These are phyloP conservation scores for Boletus vermiculosoides DNA, from an alignment of 768 basidiomycete genomes.

Conservation along the genomic window DNA sequence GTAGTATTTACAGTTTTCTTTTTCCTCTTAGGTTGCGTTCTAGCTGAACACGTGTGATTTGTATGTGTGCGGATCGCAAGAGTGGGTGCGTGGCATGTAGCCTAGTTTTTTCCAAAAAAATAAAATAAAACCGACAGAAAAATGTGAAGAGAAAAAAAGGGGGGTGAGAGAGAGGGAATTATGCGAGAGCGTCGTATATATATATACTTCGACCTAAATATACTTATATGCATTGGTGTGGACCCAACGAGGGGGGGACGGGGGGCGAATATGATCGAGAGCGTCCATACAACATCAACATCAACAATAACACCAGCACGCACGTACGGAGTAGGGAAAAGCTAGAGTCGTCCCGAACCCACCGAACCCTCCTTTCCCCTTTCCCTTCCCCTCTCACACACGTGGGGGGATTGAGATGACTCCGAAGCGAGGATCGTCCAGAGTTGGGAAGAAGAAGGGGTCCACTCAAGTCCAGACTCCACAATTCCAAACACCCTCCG, in stretches of 20 bases:
- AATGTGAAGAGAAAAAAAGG: too few relatives aligned
- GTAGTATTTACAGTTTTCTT: not conserved
- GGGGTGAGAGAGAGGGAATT: not conserved
- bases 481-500: conserved; percentile 11
- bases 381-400: not conserved
- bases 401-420: conserved; percentile 14
- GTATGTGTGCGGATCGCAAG: not conserved
- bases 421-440: conserved; percentile 17
- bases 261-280: conserved; percentile 5
- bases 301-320: not conserved
- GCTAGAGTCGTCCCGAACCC: not conserved
- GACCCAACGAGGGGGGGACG: not conserved
- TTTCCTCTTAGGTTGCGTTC: too few relatives aligned
- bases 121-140: not conserved
- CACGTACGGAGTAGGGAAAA: conserved; percentile 1
- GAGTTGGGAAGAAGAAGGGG: conserved; percentile 4
- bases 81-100: not conserved
- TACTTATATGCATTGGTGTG: conserved; percentile 5
- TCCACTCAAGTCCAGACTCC: conserved; percentile 12
- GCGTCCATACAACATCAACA: conserved; percentile 5
- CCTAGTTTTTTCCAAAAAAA: not conserved
- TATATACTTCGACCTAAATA: conserved; percentile 16
- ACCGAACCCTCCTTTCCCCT: not conserved
- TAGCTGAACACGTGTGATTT: conserved; percentile 9
- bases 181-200: conserved; percentile 6